A percentile compares a stretch with the other conserved stretches of the same genome.
phyloP scores from a whole-genome alignment of 805 yeast species.

The Wickerhamiella shivajii region DNA sequence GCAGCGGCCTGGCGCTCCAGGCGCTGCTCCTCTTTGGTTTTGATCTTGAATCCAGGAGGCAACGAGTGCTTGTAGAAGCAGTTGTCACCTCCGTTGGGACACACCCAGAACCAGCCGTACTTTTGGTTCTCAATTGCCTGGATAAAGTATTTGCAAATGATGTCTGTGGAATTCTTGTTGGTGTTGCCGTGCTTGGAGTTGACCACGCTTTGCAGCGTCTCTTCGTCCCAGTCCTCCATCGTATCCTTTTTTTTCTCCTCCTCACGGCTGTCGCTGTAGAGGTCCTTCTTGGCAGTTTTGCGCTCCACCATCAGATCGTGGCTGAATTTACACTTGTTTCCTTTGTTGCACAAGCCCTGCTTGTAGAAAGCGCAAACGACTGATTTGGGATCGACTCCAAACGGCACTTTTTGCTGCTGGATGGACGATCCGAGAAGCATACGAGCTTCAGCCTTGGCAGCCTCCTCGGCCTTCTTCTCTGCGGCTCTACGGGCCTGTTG shows the following conservation, averaged over 20 bases:
- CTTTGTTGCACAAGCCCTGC: slow-evolving; percentile 61
- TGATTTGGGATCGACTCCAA: slow-evolving; percentile 95
- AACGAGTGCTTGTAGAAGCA: slow-evolving; percentile 92
- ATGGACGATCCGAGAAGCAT: slow-evolving; percentile 53
- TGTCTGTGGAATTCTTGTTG: slow-evolving; percentile 76
- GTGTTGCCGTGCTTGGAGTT: slow-evolving; percentile 88
- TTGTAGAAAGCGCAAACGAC: slow-evolving; percentile 83
- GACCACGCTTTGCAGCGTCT: slow-evolving; percentile 74
- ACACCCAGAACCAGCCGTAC: slow-evolving; percentile 98
- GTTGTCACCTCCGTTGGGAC: slow-evolving; percentile 86
- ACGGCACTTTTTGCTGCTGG: slow-evolving; percentile 73
- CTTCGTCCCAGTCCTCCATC: slow-evolving; percentile 97
- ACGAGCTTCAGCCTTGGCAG: slow-evolving; percentile 76
- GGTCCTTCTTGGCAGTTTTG: slow-evolving; percentile 77
- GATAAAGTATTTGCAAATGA: slow-evolving; percentile 82
- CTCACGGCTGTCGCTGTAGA: slow-evolving; percentile 76
- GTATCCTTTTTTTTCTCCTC: slow-evolving; percentile 58
- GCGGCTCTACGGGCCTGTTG: slow-evolving; percentile 51
- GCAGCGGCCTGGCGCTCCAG: slow-evolving; percentile 76
- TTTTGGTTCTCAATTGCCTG: slow-evolving; percentile 96
- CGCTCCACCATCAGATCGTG: slow-evolving; percentile 80
- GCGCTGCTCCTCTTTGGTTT: slow-evolving; percentile 91
- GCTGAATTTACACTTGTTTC: slow-evolving; percentile 68
- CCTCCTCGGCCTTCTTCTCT: slow-evolving; percentile 83
- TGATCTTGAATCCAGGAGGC: slow-evolving; percentile 92